Percentiles rank a stretch among this genome's conserved stretches.
phyloP scores from a whole-genome alignment of 192 early-diverging fungal genomes.

The Lobosporangium transversale region DNA sequence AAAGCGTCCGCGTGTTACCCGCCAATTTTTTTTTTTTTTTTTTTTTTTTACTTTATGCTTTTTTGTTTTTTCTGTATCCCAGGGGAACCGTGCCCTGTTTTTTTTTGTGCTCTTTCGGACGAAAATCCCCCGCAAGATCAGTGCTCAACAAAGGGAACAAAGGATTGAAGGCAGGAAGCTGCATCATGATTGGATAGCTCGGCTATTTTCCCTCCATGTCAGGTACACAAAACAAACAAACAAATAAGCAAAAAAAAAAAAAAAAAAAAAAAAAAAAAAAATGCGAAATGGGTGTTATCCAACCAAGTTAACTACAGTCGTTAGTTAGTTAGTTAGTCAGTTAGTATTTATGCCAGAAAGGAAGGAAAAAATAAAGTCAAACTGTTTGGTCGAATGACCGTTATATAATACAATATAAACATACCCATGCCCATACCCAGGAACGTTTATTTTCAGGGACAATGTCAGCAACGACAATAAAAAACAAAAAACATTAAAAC shows the following conservation, averaged over 20 bases:
- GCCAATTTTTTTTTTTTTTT: constrained; percentile 1
- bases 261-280: neutral
- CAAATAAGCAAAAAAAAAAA: constrained; percentile 3
- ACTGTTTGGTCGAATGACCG: too few relatives aligned
- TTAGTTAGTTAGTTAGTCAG: too few relatives aligned
- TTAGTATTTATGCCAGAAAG: too few relatives aligned
- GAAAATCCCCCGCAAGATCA: constrained; percentile 9
- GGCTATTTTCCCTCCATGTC: constrained; percentile 5
- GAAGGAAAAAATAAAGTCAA: too few relatives aligned
- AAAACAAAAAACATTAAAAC: too few relatives aligned
- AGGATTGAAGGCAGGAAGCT: too few relatives aligned
- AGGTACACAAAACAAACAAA: neutral
- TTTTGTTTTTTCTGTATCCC: neutral
- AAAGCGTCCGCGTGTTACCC: constrained; percentile 11
- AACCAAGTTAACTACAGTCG: neutral
- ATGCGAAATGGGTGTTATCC: neutral
- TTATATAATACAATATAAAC: too few relatives aligned
- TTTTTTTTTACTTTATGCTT: neutral
- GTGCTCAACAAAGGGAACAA: constrained; percentile 8
- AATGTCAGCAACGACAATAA: too few relatives aligned
- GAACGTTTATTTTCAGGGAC: too few relatives aligned
- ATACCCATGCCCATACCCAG: neutral
- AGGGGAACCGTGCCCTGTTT: neutral
- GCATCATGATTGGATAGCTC: constrained; percentile 7
- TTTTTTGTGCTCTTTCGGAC: neutral